These are phyloP conservation scores for Axilococcus clingmanii DNA, from an alignment of 139 green algal genomes.

Conservation along the genomic window DNA sequence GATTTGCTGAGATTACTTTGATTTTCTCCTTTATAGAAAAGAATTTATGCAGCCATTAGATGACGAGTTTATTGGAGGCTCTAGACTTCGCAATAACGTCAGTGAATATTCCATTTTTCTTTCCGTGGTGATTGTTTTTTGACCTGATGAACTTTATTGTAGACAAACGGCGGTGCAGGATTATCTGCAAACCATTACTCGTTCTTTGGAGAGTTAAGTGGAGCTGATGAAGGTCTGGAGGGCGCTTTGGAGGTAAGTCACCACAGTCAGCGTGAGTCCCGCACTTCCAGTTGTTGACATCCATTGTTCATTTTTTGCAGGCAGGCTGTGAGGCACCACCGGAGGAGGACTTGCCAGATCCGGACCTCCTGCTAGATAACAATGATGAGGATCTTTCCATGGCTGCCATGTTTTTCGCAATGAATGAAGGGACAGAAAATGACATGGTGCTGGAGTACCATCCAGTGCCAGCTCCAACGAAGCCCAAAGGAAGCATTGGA, in stretches of 20 bases:
- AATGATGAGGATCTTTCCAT: slow-evolving; percentile 50
- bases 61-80: neutral
- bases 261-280: neutral
- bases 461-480: neutral
- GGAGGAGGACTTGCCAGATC: slow-evolving; percentile 25
- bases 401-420: slow-evolving; percentile 31
- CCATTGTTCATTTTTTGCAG: slow-evolving; percentile 20
- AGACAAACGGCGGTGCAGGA: no score
- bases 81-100: no score
- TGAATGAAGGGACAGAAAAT: neutral
- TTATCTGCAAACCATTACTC: slow-evolving; percentile 37
- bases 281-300: no score
- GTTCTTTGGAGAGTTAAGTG: slow-evolving; percentile 55
- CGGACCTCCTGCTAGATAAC: slow-evolving; percentile 20
- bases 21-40: neutral
- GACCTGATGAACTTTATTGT: no score
- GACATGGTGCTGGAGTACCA: neutral
- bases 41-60: neutral
- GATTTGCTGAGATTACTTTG: slow-evolving; percentile 6
- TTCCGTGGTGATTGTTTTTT: no score
- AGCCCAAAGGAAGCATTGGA: slow-evolving; percentile 20
- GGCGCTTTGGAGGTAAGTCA: slow-evolving; percentile 41
- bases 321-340: slow-evolving; percentile 64
- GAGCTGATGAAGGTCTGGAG: slow-evolving; percentile 27
- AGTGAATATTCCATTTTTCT: no score